These are phyloP conservation scores for Pseudogymnoascus sp. DNA, from an alignment of 2,329 filamentous ascomycete species.

Conservation along the genomic window DNA sequence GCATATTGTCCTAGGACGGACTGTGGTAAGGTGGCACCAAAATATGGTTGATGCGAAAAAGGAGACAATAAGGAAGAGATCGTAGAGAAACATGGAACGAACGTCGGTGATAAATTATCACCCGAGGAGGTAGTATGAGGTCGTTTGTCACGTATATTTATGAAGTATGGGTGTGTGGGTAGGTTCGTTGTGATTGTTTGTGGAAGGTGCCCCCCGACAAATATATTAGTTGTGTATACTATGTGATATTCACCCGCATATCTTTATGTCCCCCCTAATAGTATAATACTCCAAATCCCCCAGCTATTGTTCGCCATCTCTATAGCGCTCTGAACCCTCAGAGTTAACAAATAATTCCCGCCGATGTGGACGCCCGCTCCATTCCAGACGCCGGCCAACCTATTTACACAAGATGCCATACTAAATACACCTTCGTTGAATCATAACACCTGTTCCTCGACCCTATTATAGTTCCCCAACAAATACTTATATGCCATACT, in stretches of 20 bases:
- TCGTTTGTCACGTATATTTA: neutral
- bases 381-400: neutral
- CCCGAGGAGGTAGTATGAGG: neutral
- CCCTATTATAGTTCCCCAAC: neutral
- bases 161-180: neutral
- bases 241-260: neutral
- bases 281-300: neutral
- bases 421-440: constrained; percentile 2
- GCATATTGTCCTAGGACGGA: constrained; percentile 4
- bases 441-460: neutral
- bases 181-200: neutral
- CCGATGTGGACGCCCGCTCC: neutral
- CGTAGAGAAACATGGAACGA: constrained; percentile 2
- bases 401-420: constrained; percentile 9
- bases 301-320: neutral
- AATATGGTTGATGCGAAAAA: constrained; percentile 1
- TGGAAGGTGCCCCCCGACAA: constrained; percentile 1
- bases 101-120: neutral
- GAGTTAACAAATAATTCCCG: neutral
- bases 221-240: neutral
- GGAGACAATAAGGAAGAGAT: neutral
- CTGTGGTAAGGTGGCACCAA: neutral
- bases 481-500: neutral
- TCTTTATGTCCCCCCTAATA: neutral
- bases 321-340: neutral